phyloP scores from a whole-genome alignment of 148 eudicot genomes.

The Simmondsia chinensis region DNA sequence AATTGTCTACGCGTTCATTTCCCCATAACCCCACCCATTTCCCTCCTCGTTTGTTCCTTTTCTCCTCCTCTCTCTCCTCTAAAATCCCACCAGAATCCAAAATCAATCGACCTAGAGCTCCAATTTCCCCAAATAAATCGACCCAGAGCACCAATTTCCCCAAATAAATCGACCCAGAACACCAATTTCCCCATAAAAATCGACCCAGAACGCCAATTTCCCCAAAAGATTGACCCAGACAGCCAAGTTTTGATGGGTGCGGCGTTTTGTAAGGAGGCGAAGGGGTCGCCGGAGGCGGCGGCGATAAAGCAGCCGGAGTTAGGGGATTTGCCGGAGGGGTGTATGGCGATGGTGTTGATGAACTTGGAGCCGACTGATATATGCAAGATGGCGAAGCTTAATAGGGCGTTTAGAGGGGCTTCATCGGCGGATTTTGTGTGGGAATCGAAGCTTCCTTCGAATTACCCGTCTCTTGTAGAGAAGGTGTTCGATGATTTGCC shows the following conservation, averaged over 20 bases:
- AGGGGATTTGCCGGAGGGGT: slow-evolving; percentile 83
- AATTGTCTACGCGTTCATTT: no score
- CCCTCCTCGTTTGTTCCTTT: no score
- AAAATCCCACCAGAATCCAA: no score
- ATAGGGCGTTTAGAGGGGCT: slow-evolving; percentile 50
- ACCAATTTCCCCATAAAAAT: neutral
- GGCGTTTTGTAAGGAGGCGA: slow-evolving; percentile 19
- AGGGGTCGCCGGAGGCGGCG: slow-evolving; percentile 11
- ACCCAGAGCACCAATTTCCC: no score
- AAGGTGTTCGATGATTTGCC: slow-evolving; percentile 33
- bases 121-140: no score
- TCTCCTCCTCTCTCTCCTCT: no score
- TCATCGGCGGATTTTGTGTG: slow-evolving; percentile 86
- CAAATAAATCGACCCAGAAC: neutral
- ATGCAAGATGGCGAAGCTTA: slow-evolving; percentile 49
- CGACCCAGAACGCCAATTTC: slow-evolving; percentile 1
- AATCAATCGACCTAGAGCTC: no score
- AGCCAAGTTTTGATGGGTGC: slow-evolving; percentile 60
- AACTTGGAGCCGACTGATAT: slow-evolving; percentile 65
- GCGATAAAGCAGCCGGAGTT: slow-evolving; percentile 23
- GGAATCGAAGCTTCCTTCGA: slow-evolving; percentile 69
- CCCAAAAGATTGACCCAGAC: neutral
- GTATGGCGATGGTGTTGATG: slow-evolving; percentile 54
- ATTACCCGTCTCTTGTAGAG: slow-evolving; percentile 33
- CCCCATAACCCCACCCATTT: no score